A percentile compares a stretch with the other conserved stretches of the same genome.
phyloP scores from a whole-genome alignment of 1,284 basidiomycete genomes.

The Neolentinus lepideus region DNA sequence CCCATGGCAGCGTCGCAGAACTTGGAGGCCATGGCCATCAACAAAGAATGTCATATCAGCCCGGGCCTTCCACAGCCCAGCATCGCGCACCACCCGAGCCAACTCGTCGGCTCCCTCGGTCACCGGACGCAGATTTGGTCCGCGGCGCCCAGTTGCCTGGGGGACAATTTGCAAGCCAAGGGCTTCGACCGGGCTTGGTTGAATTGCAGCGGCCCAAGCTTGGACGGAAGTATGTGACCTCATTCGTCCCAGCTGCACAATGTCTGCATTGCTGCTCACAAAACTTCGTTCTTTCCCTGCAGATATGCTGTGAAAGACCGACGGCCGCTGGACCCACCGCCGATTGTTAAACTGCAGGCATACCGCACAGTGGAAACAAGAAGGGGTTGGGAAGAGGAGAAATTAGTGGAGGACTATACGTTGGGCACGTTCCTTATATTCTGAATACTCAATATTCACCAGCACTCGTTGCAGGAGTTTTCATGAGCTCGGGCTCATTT shows the following conservation, averaged over 20 bases:
- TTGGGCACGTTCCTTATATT: not conserved
- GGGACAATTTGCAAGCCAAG: not conserved
- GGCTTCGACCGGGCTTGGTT: not conserved
- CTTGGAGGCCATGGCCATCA: too few species aligned
- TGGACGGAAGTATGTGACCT: not conserved
- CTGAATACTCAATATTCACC: not conserved
- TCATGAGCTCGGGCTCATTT: not conserved
- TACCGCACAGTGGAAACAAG: not conserved
- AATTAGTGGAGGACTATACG: not conserved
- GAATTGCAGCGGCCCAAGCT: not conserved
- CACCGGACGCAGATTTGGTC: not conserved
- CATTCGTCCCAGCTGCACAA: not conserved
- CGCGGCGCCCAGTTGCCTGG: not conserved
- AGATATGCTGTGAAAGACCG: constrained; percentile 1
- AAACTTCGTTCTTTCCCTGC: not conserved
- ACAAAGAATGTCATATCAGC: too few species aligned
- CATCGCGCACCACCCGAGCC: not conserved
- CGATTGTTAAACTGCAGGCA: not conserved
- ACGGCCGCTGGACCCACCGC: not conserved
- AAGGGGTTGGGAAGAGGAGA: not conserved
- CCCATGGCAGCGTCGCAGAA: too few species aligned
- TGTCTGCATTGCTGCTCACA: not conserved
- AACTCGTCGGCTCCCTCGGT: not conserved
- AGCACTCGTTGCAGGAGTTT: not conserved
- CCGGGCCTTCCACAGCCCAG: too few species aligned